Conservation (phyloP, 208 protist genomes). For the Trypanosomatidae sp. region DNA sequence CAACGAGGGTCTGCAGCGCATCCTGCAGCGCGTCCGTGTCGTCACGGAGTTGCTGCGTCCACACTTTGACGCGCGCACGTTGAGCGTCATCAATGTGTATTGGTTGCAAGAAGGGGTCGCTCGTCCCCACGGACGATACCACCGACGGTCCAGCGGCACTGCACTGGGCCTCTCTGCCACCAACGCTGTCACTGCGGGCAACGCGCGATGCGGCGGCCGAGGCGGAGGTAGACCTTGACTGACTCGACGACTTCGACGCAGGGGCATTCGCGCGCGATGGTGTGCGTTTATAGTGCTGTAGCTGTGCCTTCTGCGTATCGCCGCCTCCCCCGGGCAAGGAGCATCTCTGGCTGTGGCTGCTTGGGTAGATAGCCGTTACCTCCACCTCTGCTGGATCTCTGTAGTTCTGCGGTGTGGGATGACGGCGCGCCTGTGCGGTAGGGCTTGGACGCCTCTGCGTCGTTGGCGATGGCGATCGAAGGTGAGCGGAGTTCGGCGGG, state of each 20-base stretch:
- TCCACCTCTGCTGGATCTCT: slow-evolving; percentile 18
- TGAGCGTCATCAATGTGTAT: slow-evolving; percentile 34
- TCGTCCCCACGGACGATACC: not conserved
- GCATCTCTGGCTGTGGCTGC: slow-evolving; percentile 15
- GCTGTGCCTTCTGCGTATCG: not conserved
- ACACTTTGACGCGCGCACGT: slow-evolving; percentile 29
- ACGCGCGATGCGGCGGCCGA: slow-evolving; percentile 4
- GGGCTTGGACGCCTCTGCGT: not conserved
- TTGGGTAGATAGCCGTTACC: slow-evolving; percentile 17
- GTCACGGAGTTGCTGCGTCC: slow-evolving; percentile 43
- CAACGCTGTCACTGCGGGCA: not conserved
- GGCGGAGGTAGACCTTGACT: slow-evolving; percentile 1
- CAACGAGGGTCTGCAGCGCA: slow-evolving; percentile 60
- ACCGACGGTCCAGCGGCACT: not conserved
- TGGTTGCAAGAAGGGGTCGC: slow-evolving; percentile 12
- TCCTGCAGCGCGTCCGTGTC: slow-evolving; percentile 63
- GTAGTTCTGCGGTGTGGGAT: not conserved
- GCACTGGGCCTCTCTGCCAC: not conserved
- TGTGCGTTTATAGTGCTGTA: not conserved
- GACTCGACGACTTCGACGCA: not conserved
- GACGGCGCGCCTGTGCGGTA: not conserved
- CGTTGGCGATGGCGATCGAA: not conserved
- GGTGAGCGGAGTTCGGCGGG: not conserved
- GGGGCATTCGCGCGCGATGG: not conserved
- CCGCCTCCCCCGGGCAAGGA: not conserved